phyloP scores from a whole-genome alignment of 768 basidiomycete species.

The Rhizopogon vesiculosus region DNA sequence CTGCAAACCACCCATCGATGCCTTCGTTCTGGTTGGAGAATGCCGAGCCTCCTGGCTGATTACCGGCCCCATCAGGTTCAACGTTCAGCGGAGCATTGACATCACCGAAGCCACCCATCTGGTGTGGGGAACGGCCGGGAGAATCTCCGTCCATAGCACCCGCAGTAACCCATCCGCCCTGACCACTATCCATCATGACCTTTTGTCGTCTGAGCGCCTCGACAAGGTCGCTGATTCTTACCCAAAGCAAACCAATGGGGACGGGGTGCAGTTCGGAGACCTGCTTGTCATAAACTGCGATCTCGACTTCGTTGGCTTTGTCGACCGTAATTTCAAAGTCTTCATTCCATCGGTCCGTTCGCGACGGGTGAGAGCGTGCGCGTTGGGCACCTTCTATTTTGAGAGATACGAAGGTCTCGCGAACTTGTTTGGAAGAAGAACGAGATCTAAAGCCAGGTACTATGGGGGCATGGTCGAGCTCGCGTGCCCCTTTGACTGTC shows the following conservation, averaged over 20 bases:
- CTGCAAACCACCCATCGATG: conserved; percentile 95
- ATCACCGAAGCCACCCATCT: conserved; percentile 44
- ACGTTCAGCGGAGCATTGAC: conserved; percentile 37
- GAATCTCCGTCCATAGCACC: conserved; percentile 76
- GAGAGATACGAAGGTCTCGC: conserved; percentile 88
- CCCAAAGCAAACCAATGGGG: conserved; percentile 94
- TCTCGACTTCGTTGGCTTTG: conserved; percentile 98
- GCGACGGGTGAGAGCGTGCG: conserved; percentile 86
- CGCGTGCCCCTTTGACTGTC: conserved; percentile 84
- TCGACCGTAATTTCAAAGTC: conserved; percentile 95
- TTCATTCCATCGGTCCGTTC: conserved; percentile 97
- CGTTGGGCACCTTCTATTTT: conserved; percentile 95
- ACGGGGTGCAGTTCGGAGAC: conserved; percentile 73
- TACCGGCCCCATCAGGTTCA: conserved; percentile 25
- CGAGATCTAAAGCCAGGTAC: conserved; percentile 54
- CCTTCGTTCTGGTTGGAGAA: conserved; percentile 52
- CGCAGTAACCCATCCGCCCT: conserved; percentile 95
- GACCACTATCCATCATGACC: conserved; percentile 79
- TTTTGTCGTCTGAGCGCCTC: conserved; percentile 92
- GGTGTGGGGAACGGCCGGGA: conserved; percentile 41
- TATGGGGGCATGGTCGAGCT: conserved; percentile 91
- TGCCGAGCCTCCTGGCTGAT: conserved; percentile 25
- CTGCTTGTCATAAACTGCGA: conserved; percentile 92
- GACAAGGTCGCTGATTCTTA: conserved; percentile 88
- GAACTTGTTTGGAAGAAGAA: conserved; percentile 70